A percentile compares a stretch with the other conserved stretches of the same genome.
phyloP scores from a whole-genome alignment of 108 stramenopile genomes.

The Chaetoceros muelleri region DNA sequence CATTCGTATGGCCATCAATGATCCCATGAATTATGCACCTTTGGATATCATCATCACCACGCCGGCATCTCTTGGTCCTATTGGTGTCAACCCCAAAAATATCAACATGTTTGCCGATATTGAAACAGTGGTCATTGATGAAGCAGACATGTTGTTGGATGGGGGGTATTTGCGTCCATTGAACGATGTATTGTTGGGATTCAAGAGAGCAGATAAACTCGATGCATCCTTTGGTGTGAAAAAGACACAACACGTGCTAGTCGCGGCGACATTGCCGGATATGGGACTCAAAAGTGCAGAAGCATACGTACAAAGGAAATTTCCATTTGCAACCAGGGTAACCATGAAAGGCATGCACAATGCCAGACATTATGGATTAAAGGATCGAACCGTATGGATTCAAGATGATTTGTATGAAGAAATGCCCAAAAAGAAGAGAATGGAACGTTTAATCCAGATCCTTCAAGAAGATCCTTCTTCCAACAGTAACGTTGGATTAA shows the following conservation, averaged over 20 bases:
- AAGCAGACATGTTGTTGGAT: conserved; percentile 96
- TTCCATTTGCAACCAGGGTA: conserved; percentile 64
- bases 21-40: conserved; percentile 38
- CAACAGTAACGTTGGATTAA: conserved; percentile 33
- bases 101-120: conserved; percentile 87
- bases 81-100: conserved; percentile 73
- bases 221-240: conserved; percentile 16
- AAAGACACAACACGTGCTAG: conserved; percentile 75
- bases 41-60: conserved; percentile 90
- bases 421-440: conserved; percentile 64
- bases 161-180: conserved; percentile 83
- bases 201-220: conserved; percentile 69
- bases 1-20: conserved; percentile 45
- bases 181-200: conserved; percentile 85
- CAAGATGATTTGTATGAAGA: conserved; percentile 21
- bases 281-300: conserved; percentile 86
- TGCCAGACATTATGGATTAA: conserved; percentile 76
- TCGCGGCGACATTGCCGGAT: conserved; percentile 93
- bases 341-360: conserved; percentile 75
- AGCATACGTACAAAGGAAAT: conserved; percentile 71
- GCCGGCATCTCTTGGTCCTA: conserved; percentile 86
- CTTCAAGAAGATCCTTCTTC: conserved; percentile 14
- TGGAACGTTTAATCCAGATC: conserved; percentile 61
- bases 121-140: conserved; percentile 80
- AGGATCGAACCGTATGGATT: conserved; percentile 55